Evolutionary conservation across 1,284 basidiomycete genomes (phyloP).

Genomic region (Melanopsichium pennsylvanicum): DNA sequence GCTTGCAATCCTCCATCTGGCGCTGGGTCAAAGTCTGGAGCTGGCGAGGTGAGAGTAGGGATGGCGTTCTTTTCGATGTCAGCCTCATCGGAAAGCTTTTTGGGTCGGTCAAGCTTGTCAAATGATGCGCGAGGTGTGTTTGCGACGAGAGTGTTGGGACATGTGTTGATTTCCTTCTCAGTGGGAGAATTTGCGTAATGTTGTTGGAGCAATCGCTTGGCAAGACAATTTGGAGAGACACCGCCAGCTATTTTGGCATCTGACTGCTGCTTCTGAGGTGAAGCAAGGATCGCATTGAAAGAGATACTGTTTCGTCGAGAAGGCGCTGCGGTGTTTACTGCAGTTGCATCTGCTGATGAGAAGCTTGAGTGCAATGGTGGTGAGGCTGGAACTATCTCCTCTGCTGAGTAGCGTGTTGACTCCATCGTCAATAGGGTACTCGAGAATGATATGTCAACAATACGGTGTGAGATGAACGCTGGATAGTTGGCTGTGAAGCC

Average conservation of each 20-base stretch:
- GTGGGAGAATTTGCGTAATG: constrained; percentile 3
- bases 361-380: constrained; percentile 19
- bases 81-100: not conserved
- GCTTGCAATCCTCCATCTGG: constrained; percentile 42
- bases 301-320: constrained; percentile 43
- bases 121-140: constrained; percentile 34
- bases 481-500: no score
- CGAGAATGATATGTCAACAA: no score
- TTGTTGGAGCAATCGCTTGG: constrained; percentile 33
- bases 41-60: not conserved
- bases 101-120: constrained; percentile 23
- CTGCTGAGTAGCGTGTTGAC: constrained; percentile 11
- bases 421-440: no score
- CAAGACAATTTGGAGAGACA: constrained; percentile 39
- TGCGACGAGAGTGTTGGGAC: constrained; percentile 27
- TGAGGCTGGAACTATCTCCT: constrained; percentile 9
- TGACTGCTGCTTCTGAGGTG: not conserved
- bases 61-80: constrained; percentile 11
- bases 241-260: constrained; percentile 2
- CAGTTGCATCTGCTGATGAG: constrained; percentile 34
- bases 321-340: constrained; percentile 41
- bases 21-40: constrained; percentile 5
- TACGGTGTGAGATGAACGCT: no score
- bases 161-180: constrained; percentile 16
- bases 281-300: not conserved